phyloP scores from a whole-genome alignment of 768 basidiomycete species.

The Stropharia rugosoannulata region DNA sequence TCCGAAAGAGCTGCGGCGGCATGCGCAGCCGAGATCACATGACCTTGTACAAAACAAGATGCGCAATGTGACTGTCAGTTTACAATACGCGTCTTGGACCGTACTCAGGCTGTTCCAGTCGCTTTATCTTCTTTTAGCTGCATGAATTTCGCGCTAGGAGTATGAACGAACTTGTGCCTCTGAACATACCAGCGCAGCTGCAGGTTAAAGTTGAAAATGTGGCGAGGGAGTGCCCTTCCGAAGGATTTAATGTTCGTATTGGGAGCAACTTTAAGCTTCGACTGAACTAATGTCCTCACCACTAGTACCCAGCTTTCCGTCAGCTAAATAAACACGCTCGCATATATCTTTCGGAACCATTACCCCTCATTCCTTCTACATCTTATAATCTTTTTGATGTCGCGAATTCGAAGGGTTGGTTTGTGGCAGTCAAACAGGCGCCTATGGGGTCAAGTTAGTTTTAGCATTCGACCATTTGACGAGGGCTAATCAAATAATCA shows the following conservation, averaged over 20 bases:
- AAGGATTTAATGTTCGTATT: slow-evolving; percentile 45
- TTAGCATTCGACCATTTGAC: background rate
- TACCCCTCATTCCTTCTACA: slow-evolving; percentile 42
- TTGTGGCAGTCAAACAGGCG: slow-evolving; percentile 53
- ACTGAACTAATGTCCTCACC: background rate
- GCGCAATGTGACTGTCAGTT: background rate
- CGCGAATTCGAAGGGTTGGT: slow-evolving; percentile 65
- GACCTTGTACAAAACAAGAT: background rate
- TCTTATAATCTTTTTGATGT: slow-evolving; percentile 54
- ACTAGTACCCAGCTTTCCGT: slow-evolving; percentile 48
- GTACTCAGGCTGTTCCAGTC: background rate
- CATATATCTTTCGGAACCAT: slow-evolving; percentile 55
- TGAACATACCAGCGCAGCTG: slow-evolving; percentile 34
- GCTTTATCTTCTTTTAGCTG: slow-evolving; percentile 4
- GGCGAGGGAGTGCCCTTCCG: slow-evolving; percentile 35
- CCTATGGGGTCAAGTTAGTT: slow-evolving; percentile 37
- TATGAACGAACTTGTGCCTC: slow-evolving; percentile 37
- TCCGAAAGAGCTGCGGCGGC: background rate
- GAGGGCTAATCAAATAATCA: background rate
- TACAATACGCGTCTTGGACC: slow-evolving; percentile 1
- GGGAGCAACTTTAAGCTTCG: background rate
- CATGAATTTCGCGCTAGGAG: slow-evolving; percentile 2
- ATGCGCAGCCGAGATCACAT: background rate
- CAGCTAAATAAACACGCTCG: slow-evolving; percentile 64
- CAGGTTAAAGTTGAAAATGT: slow-evolving; percentile 36